Evolutionary conservation across 306 rosid species (phyloP).

Genomic region (Fragaria iinumae): DNA sequence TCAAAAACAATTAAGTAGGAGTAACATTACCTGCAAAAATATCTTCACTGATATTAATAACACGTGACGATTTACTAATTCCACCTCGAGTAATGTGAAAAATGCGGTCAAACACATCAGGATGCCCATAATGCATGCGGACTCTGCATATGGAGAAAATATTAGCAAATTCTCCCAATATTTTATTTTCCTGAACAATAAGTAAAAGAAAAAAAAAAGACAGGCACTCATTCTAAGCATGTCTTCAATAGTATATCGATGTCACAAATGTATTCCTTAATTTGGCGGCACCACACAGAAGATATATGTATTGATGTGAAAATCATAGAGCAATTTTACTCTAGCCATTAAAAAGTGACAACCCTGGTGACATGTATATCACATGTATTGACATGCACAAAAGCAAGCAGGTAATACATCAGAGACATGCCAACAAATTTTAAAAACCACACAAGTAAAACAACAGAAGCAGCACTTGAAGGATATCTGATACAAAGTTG

Average conservation of each 20-base stretch:
- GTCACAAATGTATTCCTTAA: not conserved
- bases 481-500: not conserved
- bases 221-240: not conserved
- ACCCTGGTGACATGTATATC: not conserved
- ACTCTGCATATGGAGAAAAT: constrained; percentile 51
- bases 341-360: not conserved
- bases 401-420: not conserved
- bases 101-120: constrained; percentile 92
- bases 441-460: not conserved
- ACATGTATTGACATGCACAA: not conserved
- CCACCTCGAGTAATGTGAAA: constrained; percentile 98
- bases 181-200: not conserved
- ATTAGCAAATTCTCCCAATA: not conserved
- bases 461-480: not conserved
- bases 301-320: not conserved
- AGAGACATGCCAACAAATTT: not conserved
- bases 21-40: constrained; percentile 69
- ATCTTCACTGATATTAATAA: constrained; percentile 96
- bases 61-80: constrained; percentile 94
- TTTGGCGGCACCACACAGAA: not conserved
- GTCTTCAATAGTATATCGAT: not conserved
- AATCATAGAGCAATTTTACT: not conserved
- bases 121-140: constrained; percentile 99
- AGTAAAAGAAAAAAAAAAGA: not conserved
- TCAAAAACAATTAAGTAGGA: not conserved